Conservation (phyloP, 805 yeast species). For the Brettanomyces bruxellensis region DNA sequence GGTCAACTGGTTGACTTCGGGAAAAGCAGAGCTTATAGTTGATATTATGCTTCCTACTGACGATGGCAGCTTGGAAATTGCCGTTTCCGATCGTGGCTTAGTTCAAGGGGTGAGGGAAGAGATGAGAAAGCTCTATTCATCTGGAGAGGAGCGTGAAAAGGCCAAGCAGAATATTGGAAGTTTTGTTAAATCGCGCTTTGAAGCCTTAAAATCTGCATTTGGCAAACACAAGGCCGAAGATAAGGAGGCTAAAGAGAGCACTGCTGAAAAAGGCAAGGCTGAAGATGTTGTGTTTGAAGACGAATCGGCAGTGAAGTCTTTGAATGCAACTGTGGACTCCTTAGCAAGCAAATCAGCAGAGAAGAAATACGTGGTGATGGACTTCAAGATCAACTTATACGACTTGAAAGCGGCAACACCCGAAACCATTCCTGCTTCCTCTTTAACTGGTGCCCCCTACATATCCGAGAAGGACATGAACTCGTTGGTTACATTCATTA, state of each 20-base stretch:
- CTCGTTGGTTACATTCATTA: conserved; percentile 53
- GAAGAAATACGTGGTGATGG: conserved; percentile 48
- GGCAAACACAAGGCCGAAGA: too few relatives aligned
- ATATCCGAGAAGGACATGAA: conserved; percentile 50
- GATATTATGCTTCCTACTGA: conserved; percentile 64
- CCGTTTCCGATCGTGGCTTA: neutral
- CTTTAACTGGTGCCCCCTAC: conserved; percentile 46
- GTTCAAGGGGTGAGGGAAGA: neutral
- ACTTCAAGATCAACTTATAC: conserved; percentile 53
- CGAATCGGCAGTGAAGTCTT: neutral
- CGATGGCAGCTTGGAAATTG: conserved; percentile 1
- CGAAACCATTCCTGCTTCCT: conserved; percentile 36
- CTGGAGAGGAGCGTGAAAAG: neutral
- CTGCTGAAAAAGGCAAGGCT: neutral
- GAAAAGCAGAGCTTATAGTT: conserved; percentile 60
- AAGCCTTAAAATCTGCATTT: too few relatives aligned
- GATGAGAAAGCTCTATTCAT: neutral
- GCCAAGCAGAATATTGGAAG: neutral
- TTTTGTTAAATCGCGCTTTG: too few relatives aligned
- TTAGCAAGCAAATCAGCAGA: neutral
- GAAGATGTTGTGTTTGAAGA: neutral
- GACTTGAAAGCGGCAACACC: conserved; percentile 54
- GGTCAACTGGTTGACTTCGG: conserved; percentile 66
- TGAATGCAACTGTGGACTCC: neutral
- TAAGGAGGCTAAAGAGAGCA: neutral